Conservation (phyloP, 805 yeast genomes). For the Novakomyces olei region DNA sequence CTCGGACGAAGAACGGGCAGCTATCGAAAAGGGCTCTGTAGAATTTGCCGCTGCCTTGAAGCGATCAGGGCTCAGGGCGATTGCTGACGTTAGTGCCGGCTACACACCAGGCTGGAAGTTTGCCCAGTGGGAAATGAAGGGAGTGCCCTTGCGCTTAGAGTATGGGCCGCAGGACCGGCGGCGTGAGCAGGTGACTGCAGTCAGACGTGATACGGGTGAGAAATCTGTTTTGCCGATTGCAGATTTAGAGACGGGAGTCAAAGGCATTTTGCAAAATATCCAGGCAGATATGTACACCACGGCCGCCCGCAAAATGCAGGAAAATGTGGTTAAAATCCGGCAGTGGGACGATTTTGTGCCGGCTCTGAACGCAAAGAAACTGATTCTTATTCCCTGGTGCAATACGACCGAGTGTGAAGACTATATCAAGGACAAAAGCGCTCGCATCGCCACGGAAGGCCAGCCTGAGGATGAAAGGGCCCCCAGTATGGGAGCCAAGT, state of each 20-base stretch:
- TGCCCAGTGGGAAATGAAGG: constrained; percentile 90
- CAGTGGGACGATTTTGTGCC: constrained; percentile 88
- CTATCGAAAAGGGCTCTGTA: constrained; percentile 47
- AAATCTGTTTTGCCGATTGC: constrained; percentile 46
- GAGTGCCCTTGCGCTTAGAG: constrained; percentile 83
- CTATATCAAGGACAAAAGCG: constrained; percentile 75
- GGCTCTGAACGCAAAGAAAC: constrained; percentile 71
- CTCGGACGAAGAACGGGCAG: constrained; percentile 46
- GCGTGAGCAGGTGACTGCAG: constrained; percentile 59
- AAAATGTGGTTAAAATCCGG: constrained; percentile 59
- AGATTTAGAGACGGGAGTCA: constrained; percentile 42
- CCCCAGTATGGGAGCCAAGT: constrained; percentile 98
- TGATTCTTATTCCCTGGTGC: constrained; percentile 93
- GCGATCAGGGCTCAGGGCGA: constrained; percentile 45
- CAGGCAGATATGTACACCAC: constrained; percentile 49
- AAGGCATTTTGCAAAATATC: constrained; percentile 59
- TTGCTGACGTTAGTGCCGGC: constrained; percentile 76
- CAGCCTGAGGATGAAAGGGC: constrained; percentile 84
- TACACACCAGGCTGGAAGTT: constrained; percentile 99
- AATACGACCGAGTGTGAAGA: constrained; percentile 89
- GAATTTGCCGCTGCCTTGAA: constrained; percentile 41
- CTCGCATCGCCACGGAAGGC: constrained; percentile 52
- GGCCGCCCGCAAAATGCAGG: constrained; percentile 67
- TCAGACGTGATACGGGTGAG: constrained; percentile 74
- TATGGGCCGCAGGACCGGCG: constrained; percentile 90